These are phyloP conservation scores for Ogataea thermomethanolica DNA, from an alignment of 805 yeast species.

Conservation along the genomic window DNA sequence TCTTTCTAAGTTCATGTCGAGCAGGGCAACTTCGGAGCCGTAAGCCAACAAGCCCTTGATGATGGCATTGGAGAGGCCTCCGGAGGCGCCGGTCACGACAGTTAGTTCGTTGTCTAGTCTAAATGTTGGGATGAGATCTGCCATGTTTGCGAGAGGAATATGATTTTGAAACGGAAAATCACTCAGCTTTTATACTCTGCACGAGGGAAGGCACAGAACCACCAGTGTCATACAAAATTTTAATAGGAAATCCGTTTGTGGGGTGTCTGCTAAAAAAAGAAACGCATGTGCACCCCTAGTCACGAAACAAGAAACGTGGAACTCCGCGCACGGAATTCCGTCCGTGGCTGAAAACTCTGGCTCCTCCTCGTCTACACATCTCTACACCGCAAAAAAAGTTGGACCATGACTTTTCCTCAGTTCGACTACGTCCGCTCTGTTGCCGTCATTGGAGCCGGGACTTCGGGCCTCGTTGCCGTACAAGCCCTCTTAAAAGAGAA, in stretches of 20 bases:
- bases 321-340: conserved; percentile 4
- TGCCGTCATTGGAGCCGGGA: conserved; percentile 80
- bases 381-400: not conserved
- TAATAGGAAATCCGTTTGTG: conserved; percentile 9
- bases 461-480: conserved; percentile 64
- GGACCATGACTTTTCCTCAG: conserved; percentile 9
- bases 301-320: not conserved
- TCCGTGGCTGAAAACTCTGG: not conserved
- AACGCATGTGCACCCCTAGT: not conserved
- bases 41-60: conserved; percentile 67
- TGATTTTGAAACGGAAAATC: not conserved
- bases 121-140: conserved; percentile 52
- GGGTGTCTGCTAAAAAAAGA: conserved; percentile 5
- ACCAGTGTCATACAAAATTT: not conserved
- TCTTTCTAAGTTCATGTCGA: conserved; percentile 63
- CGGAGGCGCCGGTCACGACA: conserved; percentile 77
- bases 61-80: conserved; percentile 66
- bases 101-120: conserved; percentile 70
- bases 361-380: not conserved
- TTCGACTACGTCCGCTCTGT: conserved; percentile 28
- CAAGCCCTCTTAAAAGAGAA: conserved; percentile 58
- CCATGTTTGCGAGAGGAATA: conserved; percentile 13
- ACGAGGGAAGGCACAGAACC: not conserved
- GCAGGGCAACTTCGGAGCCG: conserved; percentile 72
- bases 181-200: conserved; percentile 1